Conservation (phyloP, 192 early-diverging fungal genomes). For the Chytriomyces hyalinus region DNA sequence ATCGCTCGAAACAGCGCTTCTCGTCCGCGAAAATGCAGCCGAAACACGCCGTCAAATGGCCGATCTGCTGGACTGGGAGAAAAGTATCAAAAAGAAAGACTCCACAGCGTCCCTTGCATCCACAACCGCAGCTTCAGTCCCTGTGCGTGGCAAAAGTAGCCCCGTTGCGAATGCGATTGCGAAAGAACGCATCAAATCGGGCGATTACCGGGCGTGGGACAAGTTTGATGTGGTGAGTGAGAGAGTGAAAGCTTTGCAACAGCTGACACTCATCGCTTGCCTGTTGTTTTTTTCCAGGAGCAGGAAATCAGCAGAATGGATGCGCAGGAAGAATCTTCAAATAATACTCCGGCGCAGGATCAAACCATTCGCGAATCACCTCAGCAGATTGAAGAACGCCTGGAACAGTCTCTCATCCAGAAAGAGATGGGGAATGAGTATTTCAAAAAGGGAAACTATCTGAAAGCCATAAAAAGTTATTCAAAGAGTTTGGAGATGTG, state of each 20-base stretch:
- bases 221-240: slow-evolving; percentile 49
- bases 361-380: background rate
- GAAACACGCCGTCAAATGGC: slow-evolving; percentile 49
- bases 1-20: slow-evolving; percentile 37
- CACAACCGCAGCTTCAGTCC: background rate
- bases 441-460: slow-evolving; percentile 56
- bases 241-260: background rate
- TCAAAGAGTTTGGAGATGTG: slow-evolving; percentile 67
- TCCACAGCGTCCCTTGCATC: background rate
- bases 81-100: slow-evolving; percentile 49
- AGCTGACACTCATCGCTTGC: background rate
- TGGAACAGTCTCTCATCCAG: slow-evolving; percentile 50
- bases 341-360: background rate
- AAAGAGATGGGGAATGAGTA: slow-evolving; percentile 64
- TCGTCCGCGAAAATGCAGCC: slow-evolving; percentile 53
- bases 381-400: slow-evolving; percentile 2
- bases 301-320: too few relatives aligned
- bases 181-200: slow-evolving; percentile 23
- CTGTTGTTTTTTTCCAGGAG: background rate
- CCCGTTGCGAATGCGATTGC: background rate
- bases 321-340: too few relatives aligned
- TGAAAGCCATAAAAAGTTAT: slow-evolving; percentile 49
- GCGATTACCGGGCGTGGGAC: slow-evolving; percentile 53
- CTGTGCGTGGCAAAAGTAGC: background rate
- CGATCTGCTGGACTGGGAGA: slow-evolving; percentile 55